A percentile compares a stretch with the other conserved stretches of the same genome.
Evolutionary conservation across 139 green algal genomes (phyloP).

Genomic region (Volvox reticuliferus): DNA sequence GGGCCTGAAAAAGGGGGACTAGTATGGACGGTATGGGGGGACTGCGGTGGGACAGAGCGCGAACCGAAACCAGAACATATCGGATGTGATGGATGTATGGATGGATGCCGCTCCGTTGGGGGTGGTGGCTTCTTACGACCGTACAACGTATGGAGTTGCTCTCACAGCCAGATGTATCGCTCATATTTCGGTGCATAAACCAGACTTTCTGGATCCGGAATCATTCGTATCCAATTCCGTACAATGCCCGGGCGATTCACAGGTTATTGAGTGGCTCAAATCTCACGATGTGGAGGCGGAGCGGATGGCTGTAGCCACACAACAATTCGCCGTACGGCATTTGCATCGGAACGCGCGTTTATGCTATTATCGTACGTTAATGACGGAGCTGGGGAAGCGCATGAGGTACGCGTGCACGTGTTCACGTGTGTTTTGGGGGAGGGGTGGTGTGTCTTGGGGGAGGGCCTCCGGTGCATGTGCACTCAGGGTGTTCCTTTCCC

Average conservation of each 20-base stretch:
- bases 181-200: neutral
- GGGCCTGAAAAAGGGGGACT: neutral
- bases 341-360: slow-evolving; percentile 18
- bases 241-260: neutral
- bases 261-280: slow-evolving; percentile 4
- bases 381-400: slow-evolving; percentile 19
- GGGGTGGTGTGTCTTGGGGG: too few relatives aligned
- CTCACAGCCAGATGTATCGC: neutral
- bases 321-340: slow-evolving; percentile 5
- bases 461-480: too few relatives aligned
- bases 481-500: too few relatives aligned
- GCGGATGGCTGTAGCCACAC: neutral
- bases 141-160: neutral
- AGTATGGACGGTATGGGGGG: neutral
- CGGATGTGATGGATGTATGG: neutral
- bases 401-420: slow-evolving; percentile 5
- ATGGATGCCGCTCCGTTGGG: neutral
- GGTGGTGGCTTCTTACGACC: neutral
- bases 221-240: neutral
- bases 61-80: neutral
- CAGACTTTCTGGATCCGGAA: neutral
- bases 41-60: neutral
- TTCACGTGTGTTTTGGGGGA: neutral
- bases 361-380: slow-evolving; percentile 35
- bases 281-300: neutral